phyloP scores from a whole-genome alignment of 176 grass and related monocot genomes.

The Bromus sterilis region DNA sequence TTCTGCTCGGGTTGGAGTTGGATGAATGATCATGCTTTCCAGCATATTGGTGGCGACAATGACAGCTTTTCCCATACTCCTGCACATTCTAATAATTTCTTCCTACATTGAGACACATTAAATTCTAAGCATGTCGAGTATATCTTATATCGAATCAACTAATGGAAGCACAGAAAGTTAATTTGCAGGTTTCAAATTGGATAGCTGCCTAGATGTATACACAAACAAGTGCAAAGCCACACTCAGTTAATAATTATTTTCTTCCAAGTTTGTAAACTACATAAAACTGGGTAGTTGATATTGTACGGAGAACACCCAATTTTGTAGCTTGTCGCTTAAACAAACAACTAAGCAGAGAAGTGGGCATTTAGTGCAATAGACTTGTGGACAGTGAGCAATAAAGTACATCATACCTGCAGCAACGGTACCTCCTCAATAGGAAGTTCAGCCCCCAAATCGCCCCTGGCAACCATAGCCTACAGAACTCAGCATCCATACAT shows the following conservation, averaged over 20 bases:
- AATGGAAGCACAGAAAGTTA: not conserved
- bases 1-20: conserved; percentile 93
- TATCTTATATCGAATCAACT: not conserved
- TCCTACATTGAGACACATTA: conserved; percentile 45
- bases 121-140: conserved; percentile 5
- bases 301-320: not conserved
- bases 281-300: not conserved
- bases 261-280: not conserved
- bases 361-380: not conserved
- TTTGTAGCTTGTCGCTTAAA: not conserved
- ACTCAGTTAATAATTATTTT: not conserved
- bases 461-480: conserved; percentile 99
- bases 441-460: conserved; percentile 96
- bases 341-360: not conserved
- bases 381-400: not conserved
- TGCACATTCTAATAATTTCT: conserved; percentile 96
- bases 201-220: not conserved
- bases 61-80: conserved; percentile 98
- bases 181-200: not conserved
- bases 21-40: conserved; percentile 99
- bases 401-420: conserved; percentile 62
- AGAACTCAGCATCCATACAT: conserved; percentile 8
- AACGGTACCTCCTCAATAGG: conserved; percentile 95
- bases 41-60: conserved; percentile 99
- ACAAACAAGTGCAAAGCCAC: not conserved